Evolutionary conservation across 148 eudicot genomes (phyloP), one percentile per base, ranked within the genome.

Genomic region (Cornus kousa): DNA sequence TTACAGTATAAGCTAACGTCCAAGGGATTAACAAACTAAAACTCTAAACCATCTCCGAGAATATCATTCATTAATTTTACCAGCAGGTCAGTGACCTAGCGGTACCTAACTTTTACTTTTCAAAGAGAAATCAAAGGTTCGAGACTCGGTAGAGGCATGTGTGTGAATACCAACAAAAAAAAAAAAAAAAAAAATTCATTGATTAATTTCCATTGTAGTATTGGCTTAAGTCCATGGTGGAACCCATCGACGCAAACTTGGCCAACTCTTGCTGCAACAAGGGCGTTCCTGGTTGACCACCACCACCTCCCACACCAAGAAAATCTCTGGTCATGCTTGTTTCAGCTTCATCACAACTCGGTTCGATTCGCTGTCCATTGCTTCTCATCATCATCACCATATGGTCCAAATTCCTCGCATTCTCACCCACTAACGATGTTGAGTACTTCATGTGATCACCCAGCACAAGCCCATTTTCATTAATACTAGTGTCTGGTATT

Each of bases 261-360:
- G 78, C 84, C 16, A 87, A 39, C 76, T 83, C 81, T 79, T 85
- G 77, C 23, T 67, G 75, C 79, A 87, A 48, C 65, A 84, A 70
- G 4, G 79, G 43, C 74, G 83, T 67, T 19, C 74, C 66, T 11
- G 69, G 78, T 75, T 68, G 4, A 16, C 67, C 76, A 16, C 55
- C 72, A 9, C 81, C 75, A 50, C 81, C 81, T 62, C 86, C 88
- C 3, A 87, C 90, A 0, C 90, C 90, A 39, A 87, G 88, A 77
- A 87, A 87, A 79, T 87, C 90, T 53, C 59, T 53, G 17, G 59
- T 53, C 59, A 53, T 53, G 19, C 59, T 53, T 12, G 17, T 12
- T 53, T 53, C 59, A 53, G 19, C 59, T 14, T 53, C 59, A 53
- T 53, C 19, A 53, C 59, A 12, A 53, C 17, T 53, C 5, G 59